These are phyloP conservation scores for Thalassia testudinum DNA, from an alignment of 116 monocot genomes.

Conservation along the genomic window DNA sequence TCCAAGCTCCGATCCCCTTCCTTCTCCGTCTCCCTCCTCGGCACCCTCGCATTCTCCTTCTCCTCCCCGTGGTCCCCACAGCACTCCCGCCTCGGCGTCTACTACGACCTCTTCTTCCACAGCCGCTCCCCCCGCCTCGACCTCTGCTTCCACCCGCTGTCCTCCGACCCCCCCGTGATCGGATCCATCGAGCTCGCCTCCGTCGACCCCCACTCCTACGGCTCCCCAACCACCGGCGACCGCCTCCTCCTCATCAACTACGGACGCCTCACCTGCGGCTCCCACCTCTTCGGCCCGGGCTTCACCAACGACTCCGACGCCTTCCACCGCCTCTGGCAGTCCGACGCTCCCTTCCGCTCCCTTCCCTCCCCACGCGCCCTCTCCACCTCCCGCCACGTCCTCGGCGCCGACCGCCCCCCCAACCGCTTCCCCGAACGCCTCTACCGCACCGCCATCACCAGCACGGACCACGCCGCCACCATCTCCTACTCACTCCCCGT, in stretches of 20 bases:
- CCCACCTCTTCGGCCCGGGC: slow-evolving; percentile 57
- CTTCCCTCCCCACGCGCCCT: slow-evolving; percentile 22
- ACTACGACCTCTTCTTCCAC: slow-evolving; percentile 52
- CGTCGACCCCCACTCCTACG: slow-evolving; percentile 60
- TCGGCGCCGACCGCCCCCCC: slow-evolving; percentile 32
- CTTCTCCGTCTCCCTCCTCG: slow-evolving; percentile 76
- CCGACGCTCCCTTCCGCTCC: slow-evolving; percentile 35
- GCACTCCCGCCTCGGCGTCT: slow-evolving; percentile 49
- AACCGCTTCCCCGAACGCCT: slow-evolving; percentile 62
- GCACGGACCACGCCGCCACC: slow-evolving; percentile 8
- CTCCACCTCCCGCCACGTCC: slow-evolving; percentile 25
- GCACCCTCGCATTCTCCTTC: slow-evolving; percentile 69
- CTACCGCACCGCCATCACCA: slow-evolving; percentile 60
- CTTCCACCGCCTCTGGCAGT: slow-evolving; percentile 72
- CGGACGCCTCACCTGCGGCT: slow-evolving; percentile 62
- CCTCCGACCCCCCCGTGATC: slow-evolving; percentile 72
- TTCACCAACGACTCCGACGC: slow-evolving; percentile 47
- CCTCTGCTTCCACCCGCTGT: slow-evolving; percentile 76
- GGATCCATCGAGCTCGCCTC: slow-evolving; percentile 65
- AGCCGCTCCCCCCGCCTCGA: slow-evolving; percentile 29
- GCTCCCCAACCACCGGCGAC: slow-evolving; percentile 21
- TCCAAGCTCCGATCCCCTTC: slow-evolving; percentile 48
- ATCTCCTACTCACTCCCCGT: slow-evolving; percentile 61
- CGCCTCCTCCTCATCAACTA: slow-evolving; percentile 73
- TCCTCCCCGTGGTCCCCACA: slow-evolving; percentile 67